phyloP scores from a whole-genome alignment of 177 flowering plant species.

The Vitis hybrid region DNA sequence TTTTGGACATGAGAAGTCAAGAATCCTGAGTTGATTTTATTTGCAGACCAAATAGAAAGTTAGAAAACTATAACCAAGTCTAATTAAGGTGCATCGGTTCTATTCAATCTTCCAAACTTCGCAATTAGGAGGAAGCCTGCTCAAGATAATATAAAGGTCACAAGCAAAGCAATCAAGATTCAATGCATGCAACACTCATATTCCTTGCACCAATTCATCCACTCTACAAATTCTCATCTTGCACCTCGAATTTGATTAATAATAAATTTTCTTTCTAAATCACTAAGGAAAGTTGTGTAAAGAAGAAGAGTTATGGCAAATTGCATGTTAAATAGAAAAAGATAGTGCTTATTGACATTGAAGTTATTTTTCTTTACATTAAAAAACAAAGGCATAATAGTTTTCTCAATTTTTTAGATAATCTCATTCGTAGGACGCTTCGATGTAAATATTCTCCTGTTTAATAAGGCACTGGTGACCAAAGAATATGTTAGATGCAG shows the following conservation, averaged over 20 bases:
- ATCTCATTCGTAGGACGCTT: slow-evolving; percentile 82
- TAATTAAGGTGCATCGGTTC: neutral
- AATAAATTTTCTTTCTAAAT: no score
- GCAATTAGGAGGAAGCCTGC: neutral
- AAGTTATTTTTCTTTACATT: slow-evolving; percentile 83
- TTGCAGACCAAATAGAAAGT: neutral
- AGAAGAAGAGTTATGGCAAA: neutral
- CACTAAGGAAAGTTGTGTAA: neutral
- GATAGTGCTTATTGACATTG: slow-evolving; percentile 50
- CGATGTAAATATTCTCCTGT: slow-evolving; percentile 87
- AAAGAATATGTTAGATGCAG: slow-evolving; percentile 8
- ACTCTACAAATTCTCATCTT: no score
- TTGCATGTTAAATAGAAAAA: neutral
- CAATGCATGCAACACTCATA: no score
- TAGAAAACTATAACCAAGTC: neutral
- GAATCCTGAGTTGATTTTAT: neutral
- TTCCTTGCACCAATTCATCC: no score
- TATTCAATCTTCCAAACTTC: neutral
- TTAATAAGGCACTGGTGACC: slow-evolving; percentile 76
- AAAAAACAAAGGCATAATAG: slow-evolving; percentile 91
- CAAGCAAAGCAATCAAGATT: neutral
- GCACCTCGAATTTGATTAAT: no score
- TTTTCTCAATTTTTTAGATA: slow-evolving; percentile 81
- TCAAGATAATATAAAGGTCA: neutral
- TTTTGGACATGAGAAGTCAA: no score